Evolutionary conservation across 768 basidiomycete species (phyloP).

Genomic region (Boletellus emodensis): DNA sequence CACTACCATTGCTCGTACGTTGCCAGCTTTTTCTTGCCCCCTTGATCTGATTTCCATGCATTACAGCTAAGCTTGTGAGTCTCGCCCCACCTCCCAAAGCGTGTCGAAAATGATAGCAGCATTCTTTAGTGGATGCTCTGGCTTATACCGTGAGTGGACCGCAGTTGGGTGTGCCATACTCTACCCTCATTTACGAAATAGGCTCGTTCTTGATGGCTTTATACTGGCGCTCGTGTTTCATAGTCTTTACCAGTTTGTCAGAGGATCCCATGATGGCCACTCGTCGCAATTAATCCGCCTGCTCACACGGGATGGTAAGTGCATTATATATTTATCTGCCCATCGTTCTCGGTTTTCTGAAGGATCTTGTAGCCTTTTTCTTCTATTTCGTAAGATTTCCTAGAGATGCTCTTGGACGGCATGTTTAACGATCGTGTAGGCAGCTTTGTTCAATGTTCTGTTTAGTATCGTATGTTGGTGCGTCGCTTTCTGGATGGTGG

Average conservation of each 20-base stretch:
- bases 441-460: background rate
- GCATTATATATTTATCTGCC: too few relatives aligned
- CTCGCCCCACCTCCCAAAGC: background rate
- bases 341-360: background rate
- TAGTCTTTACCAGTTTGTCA: conserved; percentile 4
- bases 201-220: conserved; percentile 15
- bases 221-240: conserved; percentile 4
- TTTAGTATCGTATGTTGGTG: conserved; percentile 1
- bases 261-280: background rate
- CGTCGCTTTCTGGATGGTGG: background rate
- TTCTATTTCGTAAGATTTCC: conserved; percentile 16
- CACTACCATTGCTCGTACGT: conserved; percentile 2
- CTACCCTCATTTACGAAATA: background rate
- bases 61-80: conserved; percentile 8
- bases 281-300: conserved; percentile 5
- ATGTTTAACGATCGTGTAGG: background rate
- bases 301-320: conserved; percentile 10
- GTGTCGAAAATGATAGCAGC: background rate
- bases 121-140: conserved; percentile 11
- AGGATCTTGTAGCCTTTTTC: conserved; percentile 4
- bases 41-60: background rate
- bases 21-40: background rate
- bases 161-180: too few relatives aligned
- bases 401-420: too few relatives aligned
- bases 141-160: conserved; percentile 9